Conservation (phyloP, 352 stramenopile genomes). For the Globisporangium barbulae region DNA sequence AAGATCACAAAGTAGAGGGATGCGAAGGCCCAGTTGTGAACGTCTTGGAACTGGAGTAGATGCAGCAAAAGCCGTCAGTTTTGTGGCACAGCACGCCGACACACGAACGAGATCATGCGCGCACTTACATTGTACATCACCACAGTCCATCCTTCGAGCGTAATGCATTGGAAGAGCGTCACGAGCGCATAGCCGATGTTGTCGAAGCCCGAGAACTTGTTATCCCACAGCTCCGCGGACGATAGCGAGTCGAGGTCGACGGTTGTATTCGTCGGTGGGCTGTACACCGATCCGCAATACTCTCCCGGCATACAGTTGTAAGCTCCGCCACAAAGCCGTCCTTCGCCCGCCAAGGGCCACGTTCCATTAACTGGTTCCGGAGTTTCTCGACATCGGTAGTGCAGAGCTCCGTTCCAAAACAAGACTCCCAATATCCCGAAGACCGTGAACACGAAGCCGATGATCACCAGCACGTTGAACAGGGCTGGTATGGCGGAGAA, state of each 20-base stretch:
- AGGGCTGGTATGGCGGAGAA: slow-evolving; percentile 52
- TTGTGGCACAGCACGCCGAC: background rate
- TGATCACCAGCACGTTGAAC: slow-evolving; percentile 67
- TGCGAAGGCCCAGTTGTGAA: slow-evolving; percentile 34
- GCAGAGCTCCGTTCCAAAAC: slow-evolving; percentile 50
- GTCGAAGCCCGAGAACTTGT: slow-evolving; percentile 82
- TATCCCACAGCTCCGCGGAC: slow-evolving; percentile 61
- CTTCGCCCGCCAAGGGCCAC: slow-evolving; percentile 25
- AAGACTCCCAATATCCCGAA: slow-evolving; percentile 71
- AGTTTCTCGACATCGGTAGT: slow-evolving; percentile 47
- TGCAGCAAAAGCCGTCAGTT: slow-evolving; percentile 10
- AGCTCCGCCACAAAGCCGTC: slow-evolving; percentile 31
- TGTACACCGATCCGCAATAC: slow-evolving; percentile 48
- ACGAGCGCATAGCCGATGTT: slow-evolving; percentile 74
- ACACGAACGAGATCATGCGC: background rate
- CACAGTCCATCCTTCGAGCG: slow-evolving; percentile 84
- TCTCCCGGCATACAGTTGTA: slow-evolving; percentile 27
- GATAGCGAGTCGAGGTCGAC: slow-evolving; percentile 29
- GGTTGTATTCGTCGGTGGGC: slow-evolving; percentile 20
- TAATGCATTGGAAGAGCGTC: slow-evolving; percentile 88
- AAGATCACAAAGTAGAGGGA: slow-evolving; percentile 76
- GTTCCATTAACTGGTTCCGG: slow-evolving; percentile 44
- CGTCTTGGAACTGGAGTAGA: slow-evolving; percentile 25
- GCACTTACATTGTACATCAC: slow-evolving; percentile 83
- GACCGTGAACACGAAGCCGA: slow-evolving; percentile 64